These are phyloP conservation scores for Globisporangium spinosum DNA, from an alignment of 352 stramenopile genomes.

Conservation along the genomic window DNA sequence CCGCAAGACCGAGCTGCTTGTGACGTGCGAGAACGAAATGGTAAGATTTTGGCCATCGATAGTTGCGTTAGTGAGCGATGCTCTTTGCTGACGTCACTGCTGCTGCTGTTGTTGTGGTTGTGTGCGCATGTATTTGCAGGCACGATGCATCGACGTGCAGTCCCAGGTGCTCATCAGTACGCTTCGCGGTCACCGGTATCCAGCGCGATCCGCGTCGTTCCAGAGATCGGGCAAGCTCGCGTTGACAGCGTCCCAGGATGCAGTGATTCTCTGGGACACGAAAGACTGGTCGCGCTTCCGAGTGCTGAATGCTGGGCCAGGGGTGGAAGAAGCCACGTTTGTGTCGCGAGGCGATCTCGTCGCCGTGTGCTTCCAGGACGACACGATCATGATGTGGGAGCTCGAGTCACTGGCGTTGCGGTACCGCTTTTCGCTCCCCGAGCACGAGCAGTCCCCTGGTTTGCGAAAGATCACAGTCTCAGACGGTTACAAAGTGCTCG, in stretches of 20 bases:
- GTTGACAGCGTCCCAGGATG: conserved; percentile 71
- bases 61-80: not conserved
- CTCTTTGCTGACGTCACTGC: not conserved
- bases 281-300: conserved; percentile 81
- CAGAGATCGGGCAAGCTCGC: conserved; percentile 68
- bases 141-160: conserved; percentile 73
- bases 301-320: conserved; percentile 71
- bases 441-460: conserved; percentile 55
- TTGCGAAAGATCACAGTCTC: conserved; percentile 70
- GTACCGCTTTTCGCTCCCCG: conserved; percentile 66
- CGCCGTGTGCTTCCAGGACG: conserved; percentile 77
- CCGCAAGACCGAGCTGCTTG: conserved; percentile 68
- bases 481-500: conserved; percentile 68
- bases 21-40: conserved; percentile 82
- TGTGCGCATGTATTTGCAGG: conserved; percentile 20
- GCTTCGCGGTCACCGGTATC: conserved; percentile 58
- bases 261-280: conserved; percentile 83
- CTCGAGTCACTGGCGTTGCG: conserved; percentile 66
- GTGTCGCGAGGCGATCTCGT: conserved; percentile 58
- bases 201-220: conserved; percentile 57
- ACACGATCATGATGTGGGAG: conserved; percentile 88
- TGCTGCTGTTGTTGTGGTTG: not conserved
- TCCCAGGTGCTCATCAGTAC: conserved; percentile 74
- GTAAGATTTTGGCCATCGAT: conserved; percentile 19
- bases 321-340: conserved; percentile 64